Evolutionary conservation across 1,284 basidiomycete genomes (phyloP).

Genomic region (Sanguinoderma infundibulare): DNA sequence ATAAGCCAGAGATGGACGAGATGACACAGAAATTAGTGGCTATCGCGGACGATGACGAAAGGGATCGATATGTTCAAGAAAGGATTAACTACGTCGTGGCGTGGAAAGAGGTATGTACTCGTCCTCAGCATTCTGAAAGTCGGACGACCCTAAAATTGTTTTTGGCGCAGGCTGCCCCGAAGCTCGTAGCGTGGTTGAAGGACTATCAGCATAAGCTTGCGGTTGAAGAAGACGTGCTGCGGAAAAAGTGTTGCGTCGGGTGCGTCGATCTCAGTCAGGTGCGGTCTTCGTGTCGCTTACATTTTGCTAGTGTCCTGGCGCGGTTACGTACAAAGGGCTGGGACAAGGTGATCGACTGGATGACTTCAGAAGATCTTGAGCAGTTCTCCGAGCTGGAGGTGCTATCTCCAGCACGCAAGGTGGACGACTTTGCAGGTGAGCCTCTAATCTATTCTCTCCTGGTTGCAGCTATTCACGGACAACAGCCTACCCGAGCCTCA

Average conservation of each 20-base stretch:
- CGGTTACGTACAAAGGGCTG: not conserved
- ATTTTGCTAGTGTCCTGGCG: not conserved
- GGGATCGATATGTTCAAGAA: not conserved
- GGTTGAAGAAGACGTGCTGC: not conserved
- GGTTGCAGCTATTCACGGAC: not conserved
- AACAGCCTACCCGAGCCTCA: too few relatives aligned
- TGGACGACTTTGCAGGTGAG: not conserved
- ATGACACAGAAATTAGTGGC: not conserved
- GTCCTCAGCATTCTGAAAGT: too few relatives aligned
- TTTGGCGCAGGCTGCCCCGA: not conserved
- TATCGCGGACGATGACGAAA: not conserved
- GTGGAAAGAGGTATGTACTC: not conserved
- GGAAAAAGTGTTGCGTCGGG: not conserved
- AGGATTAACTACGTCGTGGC: not conserved
- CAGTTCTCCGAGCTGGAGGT: not conserved
- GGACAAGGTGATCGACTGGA: not conserved
- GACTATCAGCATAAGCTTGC: not conserved
- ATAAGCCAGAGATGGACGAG: not conserved
- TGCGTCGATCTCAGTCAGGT: not conserved
- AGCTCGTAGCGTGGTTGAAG: not conserved
- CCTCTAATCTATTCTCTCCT: not conserved
- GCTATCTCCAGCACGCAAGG: not conserved
- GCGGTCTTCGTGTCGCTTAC: not conserved
- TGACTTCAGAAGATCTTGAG: not conserved
- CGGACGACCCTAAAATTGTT: not conserved